Evolutionary conservation across 305 asterid species (phyloP).

Genomic region (Withania somnifera): DNA sequence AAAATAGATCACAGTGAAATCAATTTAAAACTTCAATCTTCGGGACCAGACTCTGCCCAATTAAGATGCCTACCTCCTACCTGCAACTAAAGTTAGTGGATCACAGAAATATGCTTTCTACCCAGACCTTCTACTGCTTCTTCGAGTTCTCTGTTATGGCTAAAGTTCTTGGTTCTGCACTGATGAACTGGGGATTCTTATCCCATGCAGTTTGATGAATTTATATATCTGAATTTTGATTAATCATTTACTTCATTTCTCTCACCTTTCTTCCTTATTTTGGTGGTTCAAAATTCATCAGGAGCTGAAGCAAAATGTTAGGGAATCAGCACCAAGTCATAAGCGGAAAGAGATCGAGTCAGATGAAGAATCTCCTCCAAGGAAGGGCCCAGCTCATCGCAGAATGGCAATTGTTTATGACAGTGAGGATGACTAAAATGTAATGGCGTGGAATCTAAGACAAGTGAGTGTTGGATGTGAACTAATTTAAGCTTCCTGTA

Average conservation of each 20-base stretch:
- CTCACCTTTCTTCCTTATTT: neutral
- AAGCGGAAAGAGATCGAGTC: constrained; percentile 85
- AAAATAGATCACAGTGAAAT: neutral
- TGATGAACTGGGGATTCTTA: neutral
- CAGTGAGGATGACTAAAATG: constrained; percentile 77
- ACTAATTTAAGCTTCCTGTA: neutral
- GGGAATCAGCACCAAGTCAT: constrained; percentile 37
- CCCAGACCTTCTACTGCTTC: neutral
- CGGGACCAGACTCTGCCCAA: neutral
- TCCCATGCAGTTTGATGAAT: neutral
- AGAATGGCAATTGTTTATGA: constrained; percentile 84
- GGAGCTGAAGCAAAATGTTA: constrained; percentile 67
- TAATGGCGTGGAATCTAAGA: too few species aligned
- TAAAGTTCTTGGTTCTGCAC: neutral
- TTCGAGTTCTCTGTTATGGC: neutral
- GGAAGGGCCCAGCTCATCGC: constrained; percentile 67
- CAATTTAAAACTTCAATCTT: neutral
- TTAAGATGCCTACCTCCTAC: neutral
- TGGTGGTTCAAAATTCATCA: constrained; percentile 14
- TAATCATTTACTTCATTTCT: neutral
- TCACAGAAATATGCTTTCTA: neutral
- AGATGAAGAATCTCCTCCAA: constrained; percentile 88
- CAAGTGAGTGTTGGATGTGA: neutral
- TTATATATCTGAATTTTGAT: neutral
- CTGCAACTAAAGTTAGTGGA: neutral